Evolutionary conservation across 768 basidiomycete genomes (phyloP).

Genomic region (Mycena latifolia): DNA sequence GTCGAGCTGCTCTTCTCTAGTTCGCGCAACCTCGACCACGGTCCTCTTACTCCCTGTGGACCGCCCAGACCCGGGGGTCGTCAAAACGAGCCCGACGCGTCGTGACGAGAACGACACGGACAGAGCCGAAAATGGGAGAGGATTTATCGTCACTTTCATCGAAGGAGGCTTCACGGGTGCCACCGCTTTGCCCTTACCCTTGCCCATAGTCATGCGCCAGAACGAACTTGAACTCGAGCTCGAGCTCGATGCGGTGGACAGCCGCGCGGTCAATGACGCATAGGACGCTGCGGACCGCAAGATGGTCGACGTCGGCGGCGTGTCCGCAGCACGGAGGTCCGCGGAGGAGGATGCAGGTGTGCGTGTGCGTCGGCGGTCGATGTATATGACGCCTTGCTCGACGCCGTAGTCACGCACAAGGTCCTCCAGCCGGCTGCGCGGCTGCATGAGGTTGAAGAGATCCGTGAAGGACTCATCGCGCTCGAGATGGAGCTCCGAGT

Average conservation of each 20-base stretch:
- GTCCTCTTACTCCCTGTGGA: constrained; percentile 56
- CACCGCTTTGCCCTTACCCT: constrained; percentile 23
- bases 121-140: constrained; percentile 54
- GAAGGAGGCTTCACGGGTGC: constrained; percentile 15
- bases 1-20: constrained; percentile 69
- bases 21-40: constrained; percentile 64
- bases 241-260: constrained; percentile 13
- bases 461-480: constrained; percentile 83
- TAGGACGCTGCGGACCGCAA: constrained; percentile 35
- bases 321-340: not conserved
- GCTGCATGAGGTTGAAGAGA: constrained; percentile 82
- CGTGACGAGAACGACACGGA: constrained; percentile 59
- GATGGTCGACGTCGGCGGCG: constrained; percentile 26
- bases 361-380: constrained; percentile 35
- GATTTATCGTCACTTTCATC: constrained; percentile 38
- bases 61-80: constrained; percentile 36
- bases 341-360: constrained; percentile 25
- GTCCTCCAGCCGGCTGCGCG: constrained; percentile 80
- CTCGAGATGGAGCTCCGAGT: constrained; percentile 79
- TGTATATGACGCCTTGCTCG: constrained; percentile 52
- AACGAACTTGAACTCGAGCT: constrained; percentile 21
- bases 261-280: constrained; percentile 24
- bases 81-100: constrained; percentile 54
- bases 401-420: constrained; percentile 63
- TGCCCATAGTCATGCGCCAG: constrained; percentile 27